Evolutionary conservation across 306 rosid species (phyloP).

Genomic region (Sindora glabra): DNA sequence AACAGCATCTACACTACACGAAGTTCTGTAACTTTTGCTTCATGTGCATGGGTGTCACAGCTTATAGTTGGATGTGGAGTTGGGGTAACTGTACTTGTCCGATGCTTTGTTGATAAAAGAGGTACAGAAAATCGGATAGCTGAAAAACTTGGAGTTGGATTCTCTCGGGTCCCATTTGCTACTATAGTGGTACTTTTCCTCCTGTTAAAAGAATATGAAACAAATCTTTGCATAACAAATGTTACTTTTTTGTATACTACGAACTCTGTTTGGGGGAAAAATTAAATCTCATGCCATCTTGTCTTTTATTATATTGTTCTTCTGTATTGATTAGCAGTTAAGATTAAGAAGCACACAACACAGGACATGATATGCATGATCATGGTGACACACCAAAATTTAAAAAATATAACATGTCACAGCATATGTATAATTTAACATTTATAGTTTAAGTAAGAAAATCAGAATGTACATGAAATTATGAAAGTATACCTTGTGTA

Average conservation of each 20-base stretch:
- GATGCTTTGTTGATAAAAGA: slow-evolving; percentile 72
- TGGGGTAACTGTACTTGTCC: slow-evolving; percentile 67
- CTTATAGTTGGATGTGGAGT: slow-evolving; percentile 71
- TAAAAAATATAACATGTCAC: no score
- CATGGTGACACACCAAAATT: no score
- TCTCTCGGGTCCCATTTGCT: slow-evolving; percentile 61
- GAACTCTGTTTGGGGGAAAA: not conserved
- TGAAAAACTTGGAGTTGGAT: slow-evolving; percentile 72
- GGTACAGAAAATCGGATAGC: slow-evolving; percentile 55
- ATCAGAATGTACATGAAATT: no score
- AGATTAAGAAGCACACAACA: no score
- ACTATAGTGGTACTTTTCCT: slow-evolving; percentile 53
- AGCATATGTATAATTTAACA: no score
- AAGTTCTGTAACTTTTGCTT: slow-evolving; percentile 11
- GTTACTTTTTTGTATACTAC: not conserved
- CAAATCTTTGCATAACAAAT: not conserved
- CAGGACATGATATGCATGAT: no score
- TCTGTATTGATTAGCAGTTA: not conserved
- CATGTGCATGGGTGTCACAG: slow-evolving; percentile 26
- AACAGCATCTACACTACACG: not conserved
- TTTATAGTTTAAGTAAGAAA: no score
- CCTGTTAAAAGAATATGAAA: not conserved
- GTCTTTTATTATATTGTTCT: not conserved
- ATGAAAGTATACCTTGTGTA: no score
- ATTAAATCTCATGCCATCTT: not conserved